Evolutionary conservation across 306 rosid species (phyloP).

Genomic region (Aeschynomene evenia): DNA sequence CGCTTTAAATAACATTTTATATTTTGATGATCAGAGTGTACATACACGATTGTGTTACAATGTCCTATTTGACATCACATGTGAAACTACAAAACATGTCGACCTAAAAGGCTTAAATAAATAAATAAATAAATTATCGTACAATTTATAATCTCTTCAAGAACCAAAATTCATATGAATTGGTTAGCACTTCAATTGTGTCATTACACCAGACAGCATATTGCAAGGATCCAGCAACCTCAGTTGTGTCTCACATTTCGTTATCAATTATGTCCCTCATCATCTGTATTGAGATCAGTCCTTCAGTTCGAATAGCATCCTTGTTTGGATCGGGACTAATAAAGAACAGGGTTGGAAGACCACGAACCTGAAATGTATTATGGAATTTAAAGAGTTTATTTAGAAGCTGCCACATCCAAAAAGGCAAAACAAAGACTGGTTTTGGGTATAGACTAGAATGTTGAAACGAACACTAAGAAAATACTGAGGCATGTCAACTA

Average conservation of each 20-base stretch:
- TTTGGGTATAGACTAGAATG: neutral
- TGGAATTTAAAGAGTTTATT: neutral
- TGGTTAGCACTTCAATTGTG: constrained; percentile 31
- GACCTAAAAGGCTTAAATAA: too few species aligned
- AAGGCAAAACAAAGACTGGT: neutral
- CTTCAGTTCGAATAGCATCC: constrained; percentile 89
- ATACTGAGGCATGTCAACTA: neutral
- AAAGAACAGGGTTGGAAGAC: constrained; percentile 81
- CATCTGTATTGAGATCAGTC: constrained; percentile 90
- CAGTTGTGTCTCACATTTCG: constrained; percentile 56
- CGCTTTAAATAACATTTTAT: constrained; percentile 5
- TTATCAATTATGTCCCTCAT: constrained; percentile 81
- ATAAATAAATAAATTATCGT: constrained; percentile 16
- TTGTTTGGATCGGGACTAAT: constrained; percentile 80
- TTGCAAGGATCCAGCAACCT: constrained; percentile 28
- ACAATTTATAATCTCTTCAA: constrained; percentile 3
- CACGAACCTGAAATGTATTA: constrained; percentile 59
- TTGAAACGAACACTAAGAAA: neutral
- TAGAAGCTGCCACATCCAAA: neutral
- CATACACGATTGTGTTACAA: constrained; percentile 10
- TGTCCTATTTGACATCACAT: constrained; percentile 27
- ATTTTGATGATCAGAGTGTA: constrained; percentile 30
- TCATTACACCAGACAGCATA: constrained; percentile 33
- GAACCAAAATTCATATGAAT: constrained; percentile 35
- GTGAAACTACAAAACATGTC: constrained; percentile 36